Evolutionary conservation across 768 basidiomycete species (phyloP), one percentile per base, ranked within the genome.

Genomic region (Leccinum barrowsii): DNA sequence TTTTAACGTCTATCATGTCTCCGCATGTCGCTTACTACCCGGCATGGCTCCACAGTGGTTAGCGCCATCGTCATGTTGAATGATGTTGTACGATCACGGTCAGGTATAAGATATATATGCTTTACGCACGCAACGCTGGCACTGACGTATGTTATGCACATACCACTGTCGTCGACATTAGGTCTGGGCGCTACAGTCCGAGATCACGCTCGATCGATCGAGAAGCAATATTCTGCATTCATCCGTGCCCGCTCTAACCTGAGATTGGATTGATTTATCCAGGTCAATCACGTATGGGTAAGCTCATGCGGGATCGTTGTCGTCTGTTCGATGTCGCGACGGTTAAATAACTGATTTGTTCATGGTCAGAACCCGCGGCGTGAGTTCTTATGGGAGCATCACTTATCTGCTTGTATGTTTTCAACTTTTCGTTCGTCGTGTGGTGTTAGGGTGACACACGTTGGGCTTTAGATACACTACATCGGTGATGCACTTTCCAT

Each of bases 251-350:
- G 37, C 37, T 37, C 37, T 17, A 17, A 3, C 3, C 37, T 50
- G n/a, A 10, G 12, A 8, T n/a, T 8, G 3, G n/a, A n/a, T 24
- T 15, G 7, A 26, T 26, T 30, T n/a, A 26, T 32, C 13, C 12
- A 64, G 67, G 55, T 69, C n/a, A 47, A 62, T 28, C 37, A 67
- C 54, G 24, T 69, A 42, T 68, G 67, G 67, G 67, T 64, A 52
- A 48, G 56, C 24, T 11, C 21, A n/a, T 49, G 12, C 48, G 3
- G 24, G 24, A 17, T 21, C 21, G 13, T 37, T 13, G 8, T 49
- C 11, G 22, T 49, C n/a, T 19, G 19, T 50, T 32, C n/a, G 7
- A 32, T 28, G 8, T 50, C 49, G 30, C n/a, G 17, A 19, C 28
- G 11, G n/a, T 17, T n/a, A 32, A 28, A 15, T 3, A 37, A 37